Evolutionary conservation across 305 asterid species (phyloP).

Genomic region (Nicotiana rustica): DNA sequence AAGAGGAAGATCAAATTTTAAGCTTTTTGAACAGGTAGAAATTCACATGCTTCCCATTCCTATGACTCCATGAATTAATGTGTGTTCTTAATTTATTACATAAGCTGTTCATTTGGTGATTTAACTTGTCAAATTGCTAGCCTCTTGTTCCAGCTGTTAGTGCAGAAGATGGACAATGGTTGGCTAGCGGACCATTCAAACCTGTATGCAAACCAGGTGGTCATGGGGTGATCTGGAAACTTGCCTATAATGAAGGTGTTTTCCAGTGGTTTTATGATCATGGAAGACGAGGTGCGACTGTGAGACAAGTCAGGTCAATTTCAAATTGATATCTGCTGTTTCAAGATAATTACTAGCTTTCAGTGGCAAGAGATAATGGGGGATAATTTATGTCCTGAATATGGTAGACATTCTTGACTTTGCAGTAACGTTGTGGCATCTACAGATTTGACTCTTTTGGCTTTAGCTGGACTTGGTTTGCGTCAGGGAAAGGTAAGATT

Average conservation of each 20-base stretch:
- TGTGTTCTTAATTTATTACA: conserved; percentile 29
- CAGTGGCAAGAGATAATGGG: conserved; percentile 21
- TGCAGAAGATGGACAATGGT: conserved; percentile 97
- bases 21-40: conserved; percentile 88
- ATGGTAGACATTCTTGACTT: conserved; percentile 53
- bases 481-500: conserved; percentile 77
- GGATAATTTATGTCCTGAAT: conserved; percentile 40
- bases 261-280: conserved; percentile 86
- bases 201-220: conserved; percentile 99
- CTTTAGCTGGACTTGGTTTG: conserved; percentile 97
- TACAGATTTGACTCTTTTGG: conserved; percentile 90
- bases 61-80: conserved; percentile 13
- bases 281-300: conserved; percentile 93
- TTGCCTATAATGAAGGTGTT: conserved; percentile 93
- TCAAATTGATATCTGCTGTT: conserved; percentile 31
- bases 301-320: conserved; percentile 91
- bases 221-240: conserved; percentile 99
- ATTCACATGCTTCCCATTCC: background rate
- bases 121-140: conserved; percentile 59
- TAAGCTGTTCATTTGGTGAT: conserved; percentile 45
- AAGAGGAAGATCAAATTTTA: conserved; percentile 83
- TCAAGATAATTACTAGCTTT: conserved; percentile 9
- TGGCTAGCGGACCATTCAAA: conserved; percentile 65
- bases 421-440: conserved; percentile 98
- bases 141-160: conserved; percentile 99